Percentiles rank a stretch among this genome's conserved stretches.
phyloP scores from a whole-genome alignment of 2,329 filamentous ascomycete species.

The Hymenoscyphus fructigenus region DNA sequence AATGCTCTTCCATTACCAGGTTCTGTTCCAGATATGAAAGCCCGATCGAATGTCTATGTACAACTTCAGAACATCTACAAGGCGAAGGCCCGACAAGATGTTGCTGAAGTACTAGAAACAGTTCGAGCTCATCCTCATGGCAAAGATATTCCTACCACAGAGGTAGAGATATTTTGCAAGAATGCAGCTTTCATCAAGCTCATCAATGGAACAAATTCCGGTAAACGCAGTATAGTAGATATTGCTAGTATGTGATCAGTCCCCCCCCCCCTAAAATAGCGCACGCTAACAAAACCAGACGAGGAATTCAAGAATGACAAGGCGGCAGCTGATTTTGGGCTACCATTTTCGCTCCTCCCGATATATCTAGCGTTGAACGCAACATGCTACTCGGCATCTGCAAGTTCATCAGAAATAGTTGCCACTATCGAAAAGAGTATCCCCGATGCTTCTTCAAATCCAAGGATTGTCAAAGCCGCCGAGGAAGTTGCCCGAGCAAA shows the following conservation, averaged over 20 bases:
- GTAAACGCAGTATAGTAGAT: slow-evolving; percentile 23
- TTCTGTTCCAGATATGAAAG: slow-evolving; percentile 95
- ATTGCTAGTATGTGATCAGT: slow-evolving; percentile 30
- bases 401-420: slow-evolving; percentile 55
- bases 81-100: slow-evolving; percentile 75
- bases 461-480: slow-evolving; percentile 53
- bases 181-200: slow-evolving; percentile 92
- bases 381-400: slow-evolving; percentile 46
- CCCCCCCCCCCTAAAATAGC: background rate
- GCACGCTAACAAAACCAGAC: slow-evolving; percentile 43
- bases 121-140: slow-evolving; percentile 55
- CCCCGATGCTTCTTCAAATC: slow-evolving; percentile 49
- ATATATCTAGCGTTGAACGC: slow-evolving; percentile 67
- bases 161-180: slow-evolving; percentile 92
- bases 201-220: slow-evolving; percentile 51
- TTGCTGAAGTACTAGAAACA: slow-evolving; percentile 67
- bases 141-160: slow-evolving; percentile 60
- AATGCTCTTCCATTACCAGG: slow-evolving; percentile 78
- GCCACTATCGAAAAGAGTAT: slow-evolving; percentile 43
- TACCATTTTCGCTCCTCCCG: slow-evolving; percentile 57
- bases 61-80: slow-evolving; percentile 92
- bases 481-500: slow-evolving; percentile 73
- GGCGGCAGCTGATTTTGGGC: slow-evolving; percentile 41
- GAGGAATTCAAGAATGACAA: slow-evolving; percentile 55
- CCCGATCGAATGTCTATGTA: slow-evolving; percentile 85